These are phyloP conservation scores for Pterocarpus macrocarpus DNA, from an alignment of 306 rosid genomes.

Conservation along the genomic window DNA sequence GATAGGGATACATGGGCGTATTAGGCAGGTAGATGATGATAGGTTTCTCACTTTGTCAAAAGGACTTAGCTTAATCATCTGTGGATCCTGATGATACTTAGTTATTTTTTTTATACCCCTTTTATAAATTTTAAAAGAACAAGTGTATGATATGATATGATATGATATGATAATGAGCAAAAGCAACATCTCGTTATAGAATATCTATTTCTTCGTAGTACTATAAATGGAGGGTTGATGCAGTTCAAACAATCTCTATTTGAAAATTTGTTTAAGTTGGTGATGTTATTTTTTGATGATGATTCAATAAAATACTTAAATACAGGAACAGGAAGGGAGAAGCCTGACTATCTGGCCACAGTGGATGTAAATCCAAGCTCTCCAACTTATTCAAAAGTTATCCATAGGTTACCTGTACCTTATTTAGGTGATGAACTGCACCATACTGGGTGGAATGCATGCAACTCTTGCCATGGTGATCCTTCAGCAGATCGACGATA, in stretches of 20 bases:
- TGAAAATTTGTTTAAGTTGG: neutral
- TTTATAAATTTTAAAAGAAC: too few relatives aligned
- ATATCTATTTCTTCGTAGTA: neutral
- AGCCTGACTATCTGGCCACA: conserved; percentile 84
- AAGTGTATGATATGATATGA: neutral
- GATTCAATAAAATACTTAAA: neutral
- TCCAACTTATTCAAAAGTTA: conserved; percentile 71
- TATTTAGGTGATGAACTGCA: conserved; percentile 80
- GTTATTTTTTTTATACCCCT: too few relatives aligned
- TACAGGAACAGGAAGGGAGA: conserved; percentile 75
- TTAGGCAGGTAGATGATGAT: too few relatives aligned
- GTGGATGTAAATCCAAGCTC: conserved; percentile 77
- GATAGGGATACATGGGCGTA: too few relatives aligned
- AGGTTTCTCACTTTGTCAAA: too few relatives aligned
- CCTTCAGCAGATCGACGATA: conserved; percentile 66
- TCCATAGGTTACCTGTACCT: conserved; percentile 70
- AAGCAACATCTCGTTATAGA: neutral
- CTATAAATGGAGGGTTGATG: neutral
- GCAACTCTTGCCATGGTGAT: conserved; percentile 85
- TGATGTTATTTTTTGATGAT: neutral
- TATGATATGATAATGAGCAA: neutral
- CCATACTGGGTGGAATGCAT: conserved; percentile 78
- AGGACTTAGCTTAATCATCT: too few relatives aligned
- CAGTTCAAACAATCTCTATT: conserved; percentile 6
- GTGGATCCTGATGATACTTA: too few relatives aligned